Percentiles rank a stretch among this genome's conserved stretches.
Conservation (phyloP, 2,329 filamentous ascomycete genomes). For the Paecilomyces sp. region DNA sequence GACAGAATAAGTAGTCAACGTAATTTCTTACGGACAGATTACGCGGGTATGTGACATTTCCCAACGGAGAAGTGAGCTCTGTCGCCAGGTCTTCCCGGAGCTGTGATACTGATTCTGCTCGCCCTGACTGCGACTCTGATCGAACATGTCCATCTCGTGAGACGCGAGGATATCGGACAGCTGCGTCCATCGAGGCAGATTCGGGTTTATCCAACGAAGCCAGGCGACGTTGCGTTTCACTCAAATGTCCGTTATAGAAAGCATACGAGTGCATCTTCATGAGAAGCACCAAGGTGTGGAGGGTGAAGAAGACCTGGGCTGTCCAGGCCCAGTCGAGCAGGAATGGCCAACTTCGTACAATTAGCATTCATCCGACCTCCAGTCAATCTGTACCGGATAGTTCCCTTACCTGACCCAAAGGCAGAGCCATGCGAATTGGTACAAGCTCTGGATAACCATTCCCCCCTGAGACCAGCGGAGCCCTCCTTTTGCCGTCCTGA, state of each 20-base stretch:
- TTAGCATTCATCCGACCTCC: not conserved
- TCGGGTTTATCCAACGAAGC: conserved; percentile 73
- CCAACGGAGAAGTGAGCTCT: conserved; percentile 85
- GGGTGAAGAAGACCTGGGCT: conserved; percentile 84
- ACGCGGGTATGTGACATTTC: conserved; percentile 79
- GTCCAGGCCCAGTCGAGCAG: conserved; percentile 91
- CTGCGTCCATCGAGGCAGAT: conserved; percentile 56
- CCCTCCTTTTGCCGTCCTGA: conserved; percentile 48
- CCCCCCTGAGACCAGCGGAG: conserved; percentile 71
- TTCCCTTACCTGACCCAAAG: conserved; percentile 64
- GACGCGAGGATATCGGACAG: conserved; percentile 66
- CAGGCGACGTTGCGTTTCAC: conserved; percentile 75
- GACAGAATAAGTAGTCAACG: conserved; percentile 79
- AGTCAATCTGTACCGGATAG: not conserved
- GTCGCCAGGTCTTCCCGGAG: conserved; percentile 81
- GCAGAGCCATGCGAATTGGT: conserved; percentile 69
- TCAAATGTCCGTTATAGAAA: conserved; percentile 95
- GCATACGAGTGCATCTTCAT: conserved; percentile 99
- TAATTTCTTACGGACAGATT: conserved; percentile 83
- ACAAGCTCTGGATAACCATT: conserved; percentile 75
- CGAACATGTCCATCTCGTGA: conserved; percentile 25
- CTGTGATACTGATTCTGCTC: conserved; percentile 52
- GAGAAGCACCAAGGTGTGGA: conserved; percentile 83
- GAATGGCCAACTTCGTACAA: conserved; percentile 61
- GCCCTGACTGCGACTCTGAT: conserved; percentile 24